These are phyloP conservation scores for Aspergillus hiratsukae DNA, from an alignment of 2,329 filamentous ascomycete genomes.

Conservation along the genomic window DNA sequence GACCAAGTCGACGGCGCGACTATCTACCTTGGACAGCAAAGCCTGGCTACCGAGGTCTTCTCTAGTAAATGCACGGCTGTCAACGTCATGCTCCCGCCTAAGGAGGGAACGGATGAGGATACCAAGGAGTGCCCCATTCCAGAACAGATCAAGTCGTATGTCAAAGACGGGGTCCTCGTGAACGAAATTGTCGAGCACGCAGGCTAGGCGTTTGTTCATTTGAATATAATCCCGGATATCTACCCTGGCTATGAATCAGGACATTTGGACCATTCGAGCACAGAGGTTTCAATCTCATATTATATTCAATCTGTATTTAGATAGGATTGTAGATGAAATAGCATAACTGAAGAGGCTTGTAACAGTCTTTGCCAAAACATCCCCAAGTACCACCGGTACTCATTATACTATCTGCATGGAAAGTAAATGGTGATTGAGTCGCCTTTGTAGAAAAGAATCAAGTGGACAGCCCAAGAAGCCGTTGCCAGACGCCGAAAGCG, in stretches of 20 bases:
- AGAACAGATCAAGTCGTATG: slow-evolving; percentile 80
- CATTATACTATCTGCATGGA: neutral
- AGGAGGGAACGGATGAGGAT: slow-evolving; percentile 65
- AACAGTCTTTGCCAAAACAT: neutral
- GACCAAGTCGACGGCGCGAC: slow-evolving; percentile 91
- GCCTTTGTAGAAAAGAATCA: neutral
- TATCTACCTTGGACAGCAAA: slow-evolving; percentile 80
- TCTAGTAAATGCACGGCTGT: slow-evolving; percentile 82
- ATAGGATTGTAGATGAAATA: neutral
- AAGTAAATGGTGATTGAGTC: neutral
- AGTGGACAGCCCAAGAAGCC: neutral
- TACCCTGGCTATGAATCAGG: neutral
- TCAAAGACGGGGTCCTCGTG: slow-evolving; percentile 70
- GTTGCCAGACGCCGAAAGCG: neutral
- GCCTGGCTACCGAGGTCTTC: slow-evolving; percentile 73
- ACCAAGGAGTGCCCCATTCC: slow-evolving; percentile 84
- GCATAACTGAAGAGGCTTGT: neutral
- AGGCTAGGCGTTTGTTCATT: slow-evolving; percentile 54
- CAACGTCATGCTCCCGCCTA: slow-evolving; percentile 77
- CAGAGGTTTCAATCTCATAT: neutral
- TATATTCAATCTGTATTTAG: neutral
- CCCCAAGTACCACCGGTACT: neutral
- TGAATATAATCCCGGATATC: neutral
- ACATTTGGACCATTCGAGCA: neutral
- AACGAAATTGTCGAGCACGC: slow-evolving; percentile 96